A percentile compares a stretch with the other conserved stretches of the same genome.
Evolutionary conservation across 108 stramenopile species (phyloP).

Genomic region (Pseudonitzschia pungens): DNA sequence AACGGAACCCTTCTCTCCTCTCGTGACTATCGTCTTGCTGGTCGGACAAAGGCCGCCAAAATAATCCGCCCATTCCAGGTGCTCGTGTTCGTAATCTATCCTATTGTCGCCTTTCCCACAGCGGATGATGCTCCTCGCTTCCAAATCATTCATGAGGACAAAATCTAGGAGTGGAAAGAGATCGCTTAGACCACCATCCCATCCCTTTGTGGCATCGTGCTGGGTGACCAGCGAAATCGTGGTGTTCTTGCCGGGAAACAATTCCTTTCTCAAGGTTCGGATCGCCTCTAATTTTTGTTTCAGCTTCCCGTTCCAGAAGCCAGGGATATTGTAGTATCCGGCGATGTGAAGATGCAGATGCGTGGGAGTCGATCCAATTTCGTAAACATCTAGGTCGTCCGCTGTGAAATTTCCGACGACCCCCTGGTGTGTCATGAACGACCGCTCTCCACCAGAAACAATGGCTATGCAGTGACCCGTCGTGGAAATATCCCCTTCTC

Average conservation of each 20-base stretch:
- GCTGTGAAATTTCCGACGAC: constrained; percentile 62
- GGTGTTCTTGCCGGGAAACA: constrained; percentile 14
- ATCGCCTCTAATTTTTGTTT: constrained; percentile 36
- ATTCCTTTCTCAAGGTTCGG: constrained; percentile 16
- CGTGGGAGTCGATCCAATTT: constrained; percentile 14
- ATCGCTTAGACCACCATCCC: constrained; percentile 72
- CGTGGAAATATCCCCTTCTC: constrained; percentile 23
- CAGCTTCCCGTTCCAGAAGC: constrained; percentile 61
- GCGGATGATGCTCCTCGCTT: constrained; percentile 48
- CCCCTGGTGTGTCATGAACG: constrained; percentile 78
- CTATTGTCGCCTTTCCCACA: constrained; percentile 12
- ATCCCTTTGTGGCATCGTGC: constrained; percentile 68
- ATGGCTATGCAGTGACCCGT: constrained; percentile 81
- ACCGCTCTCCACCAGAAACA: constrained; percentile 62
- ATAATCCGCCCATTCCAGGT: constrained; percentile 44
- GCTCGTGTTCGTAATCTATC: constrained; percentile 18
- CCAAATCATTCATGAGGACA: constrained; percentile 70
- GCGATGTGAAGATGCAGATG: constrained; percentile 63
- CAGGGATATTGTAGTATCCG: constrained; percentile 70
- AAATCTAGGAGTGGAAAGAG: constrained; percentile 61
- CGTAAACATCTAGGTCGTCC: constrained; percentile 38
- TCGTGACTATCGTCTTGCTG: constrained; percentile 61
- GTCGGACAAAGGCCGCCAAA: constrained; percentile 34
- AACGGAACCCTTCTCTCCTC: constrained; percentile 58
- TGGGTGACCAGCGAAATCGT: constrained; percentile 68